Conservation (phyloP, 1,284 basidiomycete genomes). For the Ustilago bromivora region DNA sequence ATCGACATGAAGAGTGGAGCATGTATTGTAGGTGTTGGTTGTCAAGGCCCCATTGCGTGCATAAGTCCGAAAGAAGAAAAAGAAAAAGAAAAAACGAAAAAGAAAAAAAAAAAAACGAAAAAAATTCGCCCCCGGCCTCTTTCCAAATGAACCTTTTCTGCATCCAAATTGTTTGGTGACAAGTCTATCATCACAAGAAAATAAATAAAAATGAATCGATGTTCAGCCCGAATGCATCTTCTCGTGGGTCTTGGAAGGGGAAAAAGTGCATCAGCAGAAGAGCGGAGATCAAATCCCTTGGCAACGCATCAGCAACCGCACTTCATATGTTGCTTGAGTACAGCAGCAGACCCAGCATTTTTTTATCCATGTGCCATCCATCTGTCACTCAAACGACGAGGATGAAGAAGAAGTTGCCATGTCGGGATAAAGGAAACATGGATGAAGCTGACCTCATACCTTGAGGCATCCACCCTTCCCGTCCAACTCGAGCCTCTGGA, state of each 20-base stretch:
- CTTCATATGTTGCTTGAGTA: too few species aligned
- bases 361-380: too few species aligned
- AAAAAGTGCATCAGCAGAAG: background rate
- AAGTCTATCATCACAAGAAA: slow-evolving; percentile 2
- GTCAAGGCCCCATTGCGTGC: slow-evolving; percentile 5
- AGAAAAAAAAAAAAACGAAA: too few species aligned
- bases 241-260: background rate
- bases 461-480: background rate
- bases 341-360: too few species aligned
- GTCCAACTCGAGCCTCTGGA: too few species aligned
- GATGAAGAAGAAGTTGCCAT: too few species aligned
- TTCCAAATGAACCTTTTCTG: slow-evolving; percentile 20
- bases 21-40: slow-evolving; percentile 33
- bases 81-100: too few species aligned
- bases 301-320: background rate
- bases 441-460: background rate
- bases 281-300: background rate
- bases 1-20: slow-evolving; percentile 6
- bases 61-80: background rate
- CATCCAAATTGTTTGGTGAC: slow-evolving; percentile 26
- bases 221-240: background rate
- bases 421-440: too few species aligned
- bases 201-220: background rate
- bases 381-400: too few species aligned
- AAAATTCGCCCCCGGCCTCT: background rate